phyloP scores from a whole-genome alignment of 306 rosid species.

The Glycine soja region DNA sequence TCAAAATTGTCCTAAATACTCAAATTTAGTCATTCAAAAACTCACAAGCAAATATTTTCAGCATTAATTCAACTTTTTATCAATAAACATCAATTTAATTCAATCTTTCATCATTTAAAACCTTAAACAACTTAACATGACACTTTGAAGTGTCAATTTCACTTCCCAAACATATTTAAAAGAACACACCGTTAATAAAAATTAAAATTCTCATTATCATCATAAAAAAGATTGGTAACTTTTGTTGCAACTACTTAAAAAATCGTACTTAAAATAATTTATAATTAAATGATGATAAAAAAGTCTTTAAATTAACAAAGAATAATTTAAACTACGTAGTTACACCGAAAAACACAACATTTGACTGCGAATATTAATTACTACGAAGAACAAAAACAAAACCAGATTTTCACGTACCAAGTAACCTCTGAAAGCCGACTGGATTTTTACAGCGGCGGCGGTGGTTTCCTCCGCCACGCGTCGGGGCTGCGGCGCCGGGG shows the following conservation, averaged over 20 bases:
- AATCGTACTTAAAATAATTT: neutral
- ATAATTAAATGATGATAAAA: neutral
- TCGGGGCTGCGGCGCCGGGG: conserved; percentile 20
- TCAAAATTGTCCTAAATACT: neutral
- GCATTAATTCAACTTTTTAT: neutral
- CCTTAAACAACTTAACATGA: neutral
- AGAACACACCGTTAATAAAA: neutral
- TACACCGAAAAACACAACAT: neutral
- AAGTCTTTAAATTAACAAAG: neutral
- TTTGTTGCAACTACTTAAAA: neutral
- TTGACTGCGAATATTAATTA: too few species aligned
- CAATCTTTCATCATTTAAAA: neutral
- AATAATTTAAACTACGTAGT: neutral
- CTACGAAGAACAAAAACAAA: neutral
- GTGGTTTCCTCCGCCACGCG: conserved; percentile 42
- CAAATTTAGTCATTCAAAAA: neutral
- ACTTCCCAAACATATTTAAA: neutral
- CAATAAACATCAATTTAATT: neutral
- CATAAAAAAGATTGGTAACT: neutral
- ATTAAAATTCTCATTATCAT: neutral
- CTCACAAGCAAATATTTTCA: too few species aligned
- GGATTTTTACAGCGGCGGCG: conserved; percentile 67
- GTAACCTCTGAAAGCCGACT: conserved; percentile 85
- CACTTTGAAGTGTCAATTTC: neutral
- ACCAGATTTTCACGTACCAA: conserved; percentile 57